Evolutionary conservation across 345 rosid species (phyloP), one percentile per base, ranked within the genome.

Genomic region (Salix arbutifolia): DNA sequence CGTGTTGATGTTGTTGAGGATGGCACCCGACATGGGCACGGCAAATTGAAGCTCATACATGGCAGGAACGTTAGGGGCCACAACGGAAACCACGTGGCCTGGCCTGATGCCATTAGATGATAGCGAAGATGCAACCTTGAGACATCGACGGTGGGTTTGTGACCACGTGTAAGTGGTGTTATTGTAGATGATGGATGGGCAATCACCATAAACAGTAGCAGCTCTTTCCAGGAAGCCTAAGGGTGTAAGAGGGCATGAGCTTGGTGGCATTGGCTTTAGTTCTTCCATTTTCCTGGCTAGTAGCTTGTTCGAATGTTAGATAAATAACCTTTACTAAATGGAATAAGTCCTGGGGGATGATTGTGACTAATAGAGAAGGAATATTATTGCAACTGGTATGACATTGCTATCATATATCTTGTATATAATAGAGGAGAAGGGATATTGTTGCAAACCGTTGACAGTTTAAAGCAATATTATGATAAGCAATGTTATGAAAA

Each of bases 1-100:
- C n/a, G 88, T 87, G 84, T 94, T 94, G 90, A 94, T 73, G 85
- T 73, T 82, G 87, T 92, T 92, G 76, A 92, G 92, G 74, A 94
- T 58, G 18, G 96, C 96, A 12, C 97, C 97, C 44, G 90, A 11
- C 91, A 92, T 87, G 50, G 97, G 97, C 8, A 92, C 90, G 18
- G 96, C 93, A 68, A 94, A 91, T 23, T 92, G 98, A 62, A 91
- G 93, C 94, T 94, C 98, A 79, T 94, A 91, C 94, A 91, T 92
- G 77, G 90, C 89, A 25, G 97, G 91, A 53, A 83, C 79, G 65
- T 89, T 94, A 58, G 90, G 93, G 75, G 94, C 87, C 56, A 94
- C 40, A 65, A 92, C 92, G 71, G 98, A 92, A 42, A 90, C 89
- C 26, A 91, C 92, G 42, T 92, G 80, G 14, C 90, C 91, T 10